These are phyloP conservation scores for Boletus albobrunnescens DNA, from an alignment of 1,284 basidiomycete genomes.

Conservation along the genomic window DNA sequence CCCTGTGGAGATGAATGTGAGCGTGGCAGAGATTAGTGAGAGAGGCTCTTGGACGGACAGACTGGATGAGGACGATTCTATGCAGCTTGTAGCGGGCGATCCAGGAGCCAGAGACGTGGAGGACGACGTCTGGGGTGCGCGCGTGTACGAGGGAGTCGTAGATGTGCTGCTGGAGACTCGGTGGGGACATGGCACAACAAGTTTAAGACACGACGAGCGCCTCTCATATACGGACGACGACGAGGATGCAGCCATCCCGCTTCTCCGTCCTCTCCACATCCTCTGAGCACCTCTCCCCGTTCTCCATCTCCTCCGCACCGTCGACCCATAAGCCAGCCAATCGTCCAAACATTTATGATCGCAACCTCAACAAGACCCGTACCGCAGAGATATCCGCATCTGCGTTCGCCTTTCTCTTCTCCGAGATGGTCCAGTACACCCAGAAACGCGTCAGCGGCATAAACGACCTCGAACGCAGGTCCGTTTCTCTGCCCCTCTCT, in stretches of 20 bases:
- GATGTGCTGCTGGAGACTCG: conserved; percentile 58
- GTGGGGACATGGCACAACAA: background rate
- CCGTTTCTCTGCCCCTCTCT: background rate
- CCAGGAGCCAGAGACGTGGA: conserved; percentile 72
- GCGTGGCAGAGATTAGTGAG: background rate
- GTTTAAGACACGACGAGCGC: background rate
- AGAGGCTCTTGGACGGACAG: conserved; percentile 41
- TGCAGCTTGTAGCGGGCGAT: conserved; percentile 74
- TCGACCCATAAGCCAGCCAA: conserved; percentile 43
- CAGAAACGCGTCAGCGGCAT: conserved; percentile 94
- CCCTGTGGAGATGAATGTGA: conserved; percentile 46
- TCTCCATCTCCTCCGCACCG: conserved; percentile 60
- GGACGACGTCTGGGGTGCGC: conserved; percentile 71
- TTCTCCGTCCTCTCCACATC: background rate
- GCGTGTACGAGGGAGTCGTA: conserved; percentile 70
- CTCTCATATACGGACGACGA: background rate
- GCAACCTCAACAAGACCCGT: conserved; percentile 79
- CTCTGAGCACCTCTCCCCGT: conserved; percentile 24
- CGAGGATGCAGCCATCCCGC: conserved; percentile 45
- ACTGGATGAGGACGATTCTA: conserved; percentile 80
- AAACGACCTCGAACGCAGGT: conserved; percentile 87
- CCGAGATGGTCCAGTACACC: conserved; percentile 90
- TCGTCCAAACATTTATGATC: conserved; percentile 77
- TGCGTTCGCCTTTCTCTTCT: conserved; percentile 86
- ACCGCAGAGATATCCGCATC: conserved; percentile 76